Conservation (phyloP, 2,329 filamentous ascomycete genomes). For the Scytalidium lignicola region DNA sequence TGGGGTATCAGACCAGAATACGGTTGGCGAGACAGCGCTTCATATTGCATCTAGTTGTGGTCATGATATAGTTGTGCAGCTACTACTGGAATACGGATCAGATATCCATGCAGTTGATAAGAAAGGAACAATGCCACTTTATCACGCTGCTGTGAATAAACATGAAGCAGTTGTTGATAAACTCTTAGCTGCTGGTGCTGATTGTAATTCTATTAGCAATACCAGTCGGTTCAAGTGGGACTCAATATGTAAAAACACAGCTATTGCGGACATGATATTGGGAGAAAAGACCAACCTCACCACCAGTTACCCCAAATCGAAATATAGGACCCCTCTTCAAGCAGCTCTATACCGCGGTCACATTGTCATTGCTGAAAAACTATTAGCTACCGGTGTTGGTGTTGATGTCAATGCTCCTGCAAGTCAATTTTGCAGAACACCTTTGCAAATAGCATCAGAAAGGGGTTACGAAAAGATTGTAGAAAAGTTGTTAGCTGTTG, state of each 20-base stretch:
- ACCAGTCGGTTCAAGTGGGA: constrained; percentile 25
- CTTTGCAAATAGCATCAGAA: constrained; percentile 2
- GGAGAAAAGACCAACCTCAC: neutral
- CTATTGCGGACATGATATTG: constrained; percentile 26
- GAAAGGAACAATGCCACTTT: constrained; percentile 8
- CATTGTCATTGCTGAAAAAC: constrained; percentile 25
- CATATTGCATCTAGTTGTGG: constrained; percentile 6
- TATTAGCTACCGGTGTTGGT: constrained; percentile 11
- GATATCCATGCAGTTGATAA: constrained; percentile 2
- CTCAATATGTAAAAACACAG: constrained; percentile 6
- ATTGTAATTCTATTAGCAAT: constrained; percentile 11
- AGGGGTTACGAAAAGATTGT: constrained; percentile 7
- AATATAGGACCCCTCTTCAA: constrained; percentile 4
- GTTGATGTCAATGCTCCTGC: constrained; percentile 3
- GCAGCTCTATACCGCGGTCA: constrained; percentile 21
- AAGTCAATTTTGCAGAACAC: constrained; percentile 6
- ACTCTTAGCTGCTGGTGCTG: constrained; percentile 23
- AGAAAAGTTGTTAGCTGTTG: constrained; percentile 4
- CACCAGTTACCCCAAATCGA: neutral
- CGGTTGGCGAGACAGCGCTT: constrained; percentile 5
- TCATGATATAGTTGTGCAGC: constrained; percentile 4
- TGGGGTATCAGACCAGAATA: neutral
- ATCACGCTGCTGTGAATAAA: constrained; percentile 16
- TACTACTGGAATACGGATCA: constrained; percentile 2
- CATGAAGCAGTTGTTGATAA: constrained; percentile 21